Base-by-base conservation (phyloP, 208 protist genomes). In the Kentomonas sorsogonicus region DNA sequence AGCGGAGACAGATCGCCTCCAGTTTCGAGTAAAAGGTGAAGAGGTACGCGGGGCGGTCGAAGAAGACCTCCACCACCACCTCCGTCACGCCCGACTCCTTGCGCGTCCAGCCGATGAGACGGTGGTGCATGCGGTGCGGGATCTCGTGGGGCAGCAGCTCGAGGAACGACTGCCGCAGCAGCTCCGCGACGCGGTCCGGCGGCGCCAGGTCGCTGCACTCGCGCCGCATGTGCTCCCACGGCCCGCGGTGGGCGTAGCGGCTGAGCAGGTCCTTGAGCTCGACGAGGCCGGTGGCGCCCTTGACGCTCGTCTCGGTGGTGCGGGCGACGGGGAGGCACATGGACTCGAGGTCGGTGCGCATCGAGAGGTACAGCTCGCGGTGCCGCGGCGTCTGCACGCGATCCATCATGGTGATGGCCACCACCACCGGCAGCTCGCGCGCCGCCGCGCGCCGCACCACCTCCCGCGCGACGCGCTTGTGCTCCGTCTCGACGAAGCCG, bases 361-460 rank as follows among this genome's bases (percentile, higher is more conserved):
- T 73, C 0, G 86, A 66, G 56, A 93, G 90, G 69, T 95, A 93
- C 44, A 92, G 59, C 60, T 95, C 89, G 7, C 84, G 80, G 63
- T 92, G 89, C 30, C 67, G 69, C 20, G 83, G 86, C 5, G 83
- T 92, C 63, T 92, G 83, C 36, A 95, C 86, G 40, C 73, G 79
- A 57, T 95, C 89, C 82, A 95, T 91, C 86, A 91, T 93, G 23
- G 89, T 92, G 39, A 95, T 62, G 26, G 74, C 85, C 15, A 95
- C 62, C 25, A 93, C 64, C 22, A 93, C 74, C 3, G 89, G 89
- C 46, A 95, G 70, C 26, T 91, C 77, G 6, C 86, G 78, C 33
- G 77, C 60, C 6, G 74, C 74, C 10, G 86, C 86, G 18, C 89
- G 83, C 26, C 67, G 74, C 30, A 82, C 79, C 46, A 92, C 74